These are phyloP conservation scores for Arabis hirsuta DNA, from an alignment of 345 rosid species.

Conservation along the genomic window DNA sequence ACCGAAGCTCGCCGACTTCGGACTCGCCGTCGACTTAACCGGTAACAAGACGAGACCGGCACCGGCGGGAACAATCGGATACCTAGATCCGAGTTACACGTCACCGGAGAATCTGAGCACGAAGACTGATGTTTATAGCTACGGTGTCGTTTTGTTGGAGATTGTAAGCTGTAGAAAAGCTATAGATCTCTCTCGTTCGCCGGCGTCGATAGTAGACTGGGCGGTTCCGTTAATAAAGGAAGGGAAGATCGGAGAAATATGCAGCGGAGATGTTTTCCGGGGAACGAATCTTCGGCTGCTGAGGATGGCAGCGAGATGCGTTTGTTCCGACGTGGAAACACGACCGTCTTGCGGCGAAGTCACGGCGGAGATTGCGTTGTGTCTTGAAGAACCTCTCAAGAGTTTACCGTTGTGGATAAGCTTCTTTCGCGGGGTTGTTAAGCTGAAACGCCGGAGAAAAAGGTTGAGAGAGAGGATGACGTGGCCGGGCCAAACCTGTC, in stretches of 20 bases:
- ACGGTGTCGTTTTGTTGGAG: slow-evolving; percentile 72
- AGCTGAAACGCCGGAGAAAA: slow-evolving; percentile 45
- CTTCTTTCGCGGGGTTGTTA: slow-evolving; percentile 46
- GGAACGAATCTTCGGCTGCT: slow-evolving; percentile 48
- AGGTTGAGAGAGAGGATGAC: slow-evolving; percentile 38
- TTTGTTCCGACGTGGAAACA: slow-evolving; percentile 44
- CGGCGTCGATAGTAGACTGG: slow-evolving; percentile 73
- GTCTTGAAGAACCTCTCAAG: slow-evolving; percentile 47
- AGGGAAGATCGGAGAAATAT: slow-evolving; percentile 44
- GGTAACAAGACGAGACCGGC: slow-evolving; percentile 44
- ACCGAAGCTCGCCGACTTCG: slow-evolving; percentile 68
- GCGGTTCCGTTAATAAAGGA: slow-evolving; percentile 53
- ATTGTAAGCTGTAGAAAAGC: slow-evolving; percentile 67
- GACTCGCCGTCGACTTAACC: slow-evolving; percentile 57
- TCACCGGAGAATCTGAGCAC: slow-evolving; percentile 55
- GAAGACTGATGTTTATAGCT: slow-evolving; percentile 67
- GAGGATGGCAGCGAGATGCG: slow-evolving; percentile 61
- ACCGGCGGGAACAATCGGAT: slow-evolving; percentile 80
- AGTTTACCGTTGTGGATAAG: slow-evolving; percentile 48
- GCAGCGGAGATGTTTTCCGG: slow-evolving; percentile 42
- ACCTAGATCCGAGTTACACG: slow-evolving; percentile 74
- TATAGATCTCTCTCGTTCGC: slow-evolving; percentile 54
- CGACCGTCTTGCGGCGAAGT: slow-evolving; percentile 61
- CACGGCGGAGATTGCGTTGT: slow-evolving; percentile 47
- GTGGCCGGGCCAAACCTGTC: slow-evolving; percentile 45